phyloP scores from a whole-genome alignment of 2,329 filamentous ascomycete species.

The Fusarium siculi region DNA sequence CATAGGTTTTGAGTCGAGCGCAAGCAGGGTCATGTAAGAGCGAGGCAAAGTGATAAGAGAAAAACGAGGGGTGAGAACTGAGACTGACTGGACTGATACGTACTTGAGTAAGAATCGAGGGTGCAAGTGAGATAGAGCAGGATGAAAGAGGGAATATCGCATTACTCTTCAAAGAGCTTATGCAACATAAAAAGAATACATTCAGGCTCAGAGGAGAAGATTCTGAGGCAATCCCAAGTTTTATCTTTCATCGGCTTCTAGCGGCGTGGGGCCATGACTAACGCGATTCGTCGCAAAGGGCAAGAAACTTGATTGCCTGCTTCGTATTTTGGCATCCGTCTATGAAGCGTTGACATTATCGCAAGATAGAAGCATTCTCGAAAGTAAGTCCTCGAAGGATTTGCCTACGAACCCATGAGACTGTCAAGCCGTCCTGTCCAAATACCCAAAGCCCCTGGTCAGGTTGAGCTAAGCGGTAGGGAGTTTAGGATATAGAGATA shows the following conservation, averaged over 20 bases:
- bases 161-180: not conserved
- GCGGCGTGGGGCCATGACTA: conserved; percentile 24
- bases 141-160: conserved; percentile 1
- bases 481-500: too few species aligned
- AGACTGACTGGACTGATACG: not conserved
- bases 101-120: conserved; percentile 9
- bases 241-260: conserved; percentile 15
- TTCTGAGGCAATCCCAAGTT: conserved; percentile 6
- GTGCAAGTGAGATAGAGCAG: not conserved
- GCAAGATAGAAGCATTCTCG: not conserved
- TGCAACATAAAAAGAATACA: not conserved
- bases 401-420: not conserved
- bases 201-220: not conserved
- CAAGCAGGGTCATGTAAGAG: conserved; percentile 3
- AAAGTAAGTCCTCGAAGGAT: not conserved
- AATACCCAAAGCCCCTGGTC: not conserved
- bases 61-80: not conserved
- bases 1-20: not conserved
- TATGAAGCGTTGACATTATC: not conserved
- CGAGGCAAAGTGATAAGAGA: conserved; percentile 11
- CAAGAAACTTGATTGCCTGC: not conserved
- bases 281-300: not conserved
- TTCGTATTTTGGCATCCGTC: not conserved
- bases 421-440: not conserved
- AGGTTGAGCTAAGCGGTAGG: not conserved